phyloP scores from a whole-genome alignment of 2,329 filamentous ascomycete species.

The Botryotinia calthae region DNA sequence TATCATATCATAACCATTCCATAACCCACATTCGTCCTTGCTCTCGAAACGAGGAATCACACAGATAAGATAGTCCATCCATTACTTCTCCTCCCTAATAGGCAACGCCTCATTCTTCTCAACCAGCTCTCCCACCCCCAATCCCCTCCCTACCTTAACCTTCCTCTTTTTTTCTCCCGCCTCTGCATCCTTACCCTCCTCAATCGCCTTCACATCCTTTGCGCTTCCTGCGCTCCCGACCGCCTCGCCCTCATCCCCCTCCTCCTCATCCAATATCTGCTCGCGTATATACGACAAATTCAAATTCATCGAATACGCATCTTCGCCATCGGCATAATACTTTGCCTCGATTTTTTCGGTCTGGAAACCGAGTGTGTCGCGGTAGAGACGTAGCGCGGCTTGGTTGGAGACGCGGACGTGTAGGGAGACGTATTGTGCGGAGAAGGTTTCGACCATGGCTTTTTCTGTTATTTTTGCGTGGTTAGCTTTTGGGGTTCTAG shows the following conservation, averaged over 20 bases:
- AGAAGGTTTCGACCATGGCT: conserved; percentile 95
- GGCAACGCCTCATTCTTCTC: conserved; percentile 59
- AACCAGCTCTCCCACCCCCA: conserved; percentile 77
- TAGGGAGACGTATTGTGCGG: conserved; percentile 87
- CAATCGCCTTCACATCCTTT: conserved; percentile 49
- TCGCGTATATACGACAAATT: conserved; percentile 63
- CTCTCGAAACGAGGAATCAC: not conserved
- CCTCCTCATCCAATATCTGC: conserved; percentile 47
- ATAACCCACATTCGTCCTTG: not conserved
- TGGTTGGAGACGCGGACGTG: conserved; percentile 94
- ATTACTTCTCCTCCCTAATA: not conserved
- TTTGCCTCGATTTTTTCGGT: conserved; percentile 82
- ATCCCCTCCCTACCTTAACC: conserved; percentile 76
- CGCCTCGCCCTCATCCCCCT: conserved; percentile 60
- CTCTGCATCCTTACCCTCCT: conserved; percentile 61
- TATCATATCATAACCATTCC: not conserved
- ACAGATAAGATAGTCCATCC: too few species aligned
- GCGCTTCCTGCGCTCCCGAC: conserved; percentile 62
- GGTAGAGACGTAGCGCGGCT: conserved; percentile 88
- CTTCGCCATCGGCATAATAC: conserved; percentile 97
- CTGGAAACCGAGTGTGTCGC: conserved; percentile 85
- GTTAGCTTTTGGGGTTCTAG: not conserved
- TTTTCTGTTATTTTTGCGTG: conserved; percentile 56
- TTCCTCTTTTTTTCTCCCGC: conserved; percentile 67
- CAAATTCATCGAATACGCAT: conserved; percentile 91